Percentiles rank a stretch among this genome's conserved stretches.
Evolutionary conservation across 495 filamentous ascomycete genomes (phyloP).

Genomic region (Aspergillus cavernicola): DNA sequence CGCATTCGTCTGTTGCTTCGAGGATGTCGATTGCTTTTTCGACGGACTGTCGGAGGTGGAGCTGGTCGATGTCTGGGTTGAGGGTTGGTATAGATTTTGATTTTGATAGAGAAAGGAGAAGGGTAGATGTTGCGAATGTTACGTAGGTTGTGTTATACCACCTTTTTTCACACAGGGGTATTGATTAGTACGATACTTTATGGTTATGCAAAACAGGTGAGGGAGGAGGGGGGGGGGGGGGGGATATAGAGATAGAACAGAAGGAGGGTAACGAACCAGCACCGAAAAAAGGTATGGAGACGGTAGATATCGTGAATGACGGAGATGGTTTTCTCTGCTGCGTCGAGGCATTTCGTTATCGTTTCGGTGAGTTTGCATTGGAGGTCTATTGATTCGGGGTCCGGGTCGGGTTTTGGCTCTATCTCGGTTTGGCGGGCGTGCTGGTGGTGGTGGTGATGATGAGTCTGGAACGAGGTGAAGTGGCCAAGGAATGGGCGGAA

Average conservation of each 20-base stretch:
- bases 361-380: slow-evolving; percentile 13
- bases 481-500: slow-evolving; percentile 39
- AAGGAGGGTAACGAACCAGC: slow-evolving; percentile 27
- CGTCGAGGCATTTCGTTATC: slow-evolving; percentile 34
- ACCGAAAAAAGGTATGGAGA: slow-evolving; percentile 40
- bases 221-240: background rate
- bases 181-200: too few relatives aligned
- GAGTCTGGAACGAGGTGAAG: slow-evolving; percentile 23
- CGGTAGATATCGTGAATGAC: slow-evolving; percentile 42
- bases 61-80: slow-evolving; percentile 19
- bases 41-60: slow-evolving; percentile 25
- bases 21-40: slow-evolving; percentile 41
- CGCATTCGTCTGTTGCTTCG: slow-evolving; percentile 42
- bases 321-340: slow-evolving; percentile 38
- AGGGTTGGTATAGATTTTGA: slow-evolving; percentile 26
- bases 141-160: slow-evolving; percentile 47
- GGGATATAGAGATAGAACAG: background rate
- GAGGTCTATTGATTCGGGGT: background rate
- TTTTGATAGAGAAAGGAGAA: slow-evolving; percentile 36
- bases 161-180: slow-evolving; percentile 22
- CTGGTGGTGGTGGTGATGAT: background rate
- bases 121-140: slow-evolving; percentile 40
- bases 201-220: too few relatives aligned
- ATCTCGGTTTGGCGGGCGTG: too few relatives aligned
- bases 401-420: background rate